A percentile compares a stretch with the other conserved stretches of the same genome.
Evolutionary conservation across 129 eudicot species (phyloP).

Genomic region (Rutidosis leptorrhynchoides): DNA sequence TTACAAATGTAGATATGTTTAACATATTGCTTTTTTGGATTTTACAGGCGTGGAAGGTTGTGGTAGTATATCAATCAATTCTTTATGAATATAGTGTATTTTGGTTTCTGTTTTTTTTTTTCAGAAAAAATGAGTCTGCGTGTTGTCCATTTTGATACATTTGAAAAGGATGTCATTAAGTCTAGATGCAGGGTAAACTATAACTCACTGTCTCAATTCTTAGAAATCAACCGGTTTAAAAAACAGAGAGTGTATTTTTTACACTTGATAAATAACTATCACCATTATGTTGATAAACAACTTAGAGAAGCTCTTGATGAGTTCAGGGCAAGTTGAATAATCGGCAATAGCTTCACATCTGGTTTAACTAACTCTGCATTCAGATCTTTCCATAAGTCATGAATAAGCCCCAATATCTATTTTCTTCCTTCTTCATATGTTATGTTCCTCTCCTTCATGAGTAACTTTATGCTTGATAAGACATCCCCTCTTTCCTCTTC

Average conservation of each 20-base stretch:
- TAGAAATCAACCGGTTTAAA: conserved; percentile 36
- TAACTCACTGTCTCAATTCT: too few relatives aligned
- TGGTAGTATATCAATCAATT: too few relatives aligned
- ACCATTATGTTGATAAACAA: conserved; percentile 52
- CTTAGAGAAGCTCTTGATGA: conserved; percentile 55
- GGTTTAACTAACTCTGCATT: conserved; percentile 36
- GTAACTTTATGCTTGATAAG: conserved; percentile 47
- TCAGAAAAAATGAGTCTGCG: too few relatives aligned
- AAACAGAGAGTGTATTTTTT: conserved; percentile 40
- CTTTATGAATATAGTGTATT: too few relatives aligned
- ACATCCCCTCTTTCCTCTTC: conserved; percentile 57
- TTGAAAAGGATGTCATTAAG: too few relatives aligned
- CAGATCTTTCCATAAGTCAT: conserved; percentile 43
- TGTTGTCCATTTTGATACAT: too few relatives aligned
- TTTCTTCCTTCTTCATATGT: conserved; percentile 38
- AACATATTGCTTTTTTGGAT: too few relatives aligned
- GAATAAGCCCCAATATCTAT: conserved; percentile 28
- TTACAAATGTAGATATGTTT: too few relatives aligned
- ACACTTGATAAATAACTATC: conserved; percentile 44
- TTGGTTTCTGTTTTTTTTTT: too few relatives aligned
- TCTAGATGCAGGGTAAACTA: too few relatives aligned
- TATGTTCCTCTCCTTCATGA: conserved; percentile 41
- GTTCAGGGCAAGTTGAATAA: conserved; percentile 40
- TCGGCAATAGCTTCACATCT: conserved; percentile 29
- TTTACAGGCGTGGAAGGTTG: too few relatives aligned